These are phyloP conservation scores for Populus pruinosa DNA, from an alignment of 345 rosid species.

Conservation along the genomic window DNA sequence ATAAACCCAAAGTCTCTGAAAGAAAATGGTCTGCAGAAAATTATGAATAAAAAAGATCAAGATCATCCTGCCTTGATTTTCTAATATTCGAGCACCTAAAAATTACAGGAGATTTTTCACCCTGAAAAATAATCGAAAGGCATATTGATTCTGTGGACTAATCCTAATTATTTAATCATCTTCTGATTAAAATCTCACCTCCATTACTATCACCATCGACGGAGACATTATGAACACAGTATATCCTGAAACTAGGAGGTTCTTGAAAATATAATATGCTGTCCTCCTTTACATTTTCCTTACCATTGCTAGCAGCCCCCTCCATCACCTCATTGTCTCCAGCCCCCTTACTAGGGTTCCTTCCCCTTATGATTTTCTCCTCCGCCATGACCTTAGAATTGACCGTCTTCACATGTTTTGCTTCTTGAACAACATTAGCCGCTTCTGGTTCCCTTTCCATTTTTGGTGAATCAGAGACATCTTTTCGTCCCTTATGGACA, in stretches of 20 bases:
- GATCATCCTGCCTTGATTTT: neutral
- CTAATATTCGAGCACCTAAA: neutral
- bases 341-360: too few species aligned
- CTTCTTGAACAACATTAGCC: neutral
- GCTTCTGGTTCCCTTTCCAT: neutral
- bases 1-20: neutral
- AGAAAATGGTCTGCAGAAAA: neutral
- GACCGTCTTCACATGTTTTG: neutral
- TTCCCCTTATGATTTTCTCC: too few species aligned
- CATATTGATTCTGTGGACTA: neutral
- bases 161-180: neutral
- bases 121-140: neutral
- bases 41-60: too few species aligned
- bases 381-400: neutral
- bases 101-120: neutral
- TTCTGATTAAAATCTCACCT: neutral
- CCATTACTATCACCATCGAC: neutral
- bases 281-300: constrained; percentile 6
- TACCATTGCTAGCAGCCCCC: neutral
- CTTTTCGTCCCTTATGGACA: neutral
- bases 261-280: constrained; percentile 19
- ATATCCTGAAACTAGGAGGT: constrained; percentile 46
- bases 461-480: neutral
- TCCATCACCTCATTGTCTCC: neutral
- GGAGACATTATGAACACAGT: constrained; percentile 18